Conservation (phyloP, 2,329 filamentous ascomycete genomes). For the Pseudocercospora musae region DNA sequence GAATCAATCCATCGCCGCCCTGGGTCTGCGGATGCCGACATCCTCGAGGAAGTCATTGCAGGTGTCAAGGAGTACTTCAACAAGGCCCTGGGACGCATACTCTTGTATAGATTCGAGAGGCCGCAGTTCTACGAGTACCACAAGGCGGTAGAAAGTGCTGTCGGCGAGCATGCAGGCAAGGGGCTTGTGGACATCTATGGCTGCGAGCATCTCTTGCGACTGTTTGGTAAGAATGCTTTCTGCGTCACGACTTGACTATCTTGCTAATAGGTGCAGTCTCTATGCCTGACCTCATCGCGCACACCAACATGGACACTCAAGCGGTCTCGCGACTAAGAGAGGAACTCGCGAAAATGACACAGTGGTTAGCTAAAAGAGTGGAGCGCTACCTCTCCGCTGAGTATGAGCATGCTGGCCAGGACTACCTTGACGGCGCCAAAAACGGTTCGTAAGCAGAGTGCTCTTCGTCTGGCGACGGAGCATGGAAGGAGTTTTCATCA, state of each 20-base stretch:
- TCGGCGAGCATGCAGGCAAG: slow-evolving; percentile 66
- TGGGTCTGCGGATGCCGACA: slow-evolving; percentile 71
- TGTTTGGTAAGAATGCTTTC: slow-evolving; percentile 67
- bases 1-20: slow-evolving; percentile 65
- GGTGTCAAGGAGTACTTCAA: slow-evolving; percentile 94
- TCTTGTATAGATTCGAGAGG: slow-evolving; percentile 92
- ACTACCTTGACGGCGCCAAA: slow-evolving; percentile 59
- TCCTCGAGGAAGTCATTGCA: slow-evolving; percentile 82
- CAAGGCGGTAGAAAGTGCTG: slow-evolving; percentile 60
- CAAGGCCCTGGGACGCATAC: slow-evolving; percentile 77
- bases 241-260: not conserved
- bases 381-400: slow-evolving; percentile 72
- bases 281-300: slow-evolving; percentile 87
- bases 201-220: slow-evolving; percentile 82
- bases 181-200: slow-evolving; percentile 80
- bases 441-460: slow-evolving; percentile 8
- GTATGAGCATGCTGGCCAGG: slow-evolving; percentile 69
- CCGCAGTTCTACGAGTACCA: slow-evolving; percentile 78
- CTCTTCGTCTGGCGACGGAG: not conserved
- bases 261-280: slow-evolving; percentile 57
- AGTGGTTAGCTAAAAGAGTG: slow-evolving; percentile 77
- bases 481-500: not conserved
- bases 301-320: slow-evolving; percentile 96
- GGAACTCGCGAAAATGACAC: slow-evolving; percentile 80
- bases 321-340: slow-evolving; percentile 84